Evolutionary conservation across 2,329 filamentous ascomycete genomes (phyloP).

Genomic region (Cryoendolithus antarcticus): DNA sequence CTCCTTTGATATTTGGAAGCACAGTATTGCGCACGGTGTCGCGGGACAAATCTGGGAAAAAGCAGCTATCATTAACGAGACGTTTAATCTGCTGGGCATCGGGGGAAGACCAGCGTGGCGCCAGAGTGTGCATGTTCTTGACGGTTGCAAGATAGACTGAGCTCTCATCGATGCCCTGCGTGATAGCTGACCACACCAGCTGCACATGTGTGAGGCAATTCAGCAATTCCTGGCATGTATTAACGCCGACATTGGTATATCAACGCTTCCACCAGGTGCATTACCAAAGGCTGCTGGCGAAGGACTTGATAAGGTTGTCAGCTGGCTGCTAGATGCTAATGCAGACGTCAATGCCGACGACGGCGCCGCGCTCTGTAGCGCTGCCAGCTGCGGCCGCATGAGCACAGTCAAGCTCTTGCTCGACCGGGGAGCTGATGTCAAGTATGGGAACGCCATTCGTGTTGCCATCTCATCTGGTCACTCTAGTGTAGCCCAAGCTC

Average conservation of each 20-base stretch:
- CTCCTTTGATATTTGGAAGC: constrained; percentile 1
- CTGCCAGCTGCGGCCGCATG: too few relatives aligned
- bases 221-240: constrained; percentile 5
- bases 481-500: too few relatives aligned
- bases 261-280: not conserved
- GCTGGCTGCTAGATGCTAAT: too few relatives aligned
- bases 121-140: constrained; percentile 2
- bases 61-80: not conserved
- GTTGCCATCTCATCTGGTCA: too few relatives aligned
- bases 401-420: too few relatives aligned
- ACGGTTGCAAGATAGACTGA: constrained; percentile 5
- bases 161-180: not conserved
- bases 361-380: too few relatives aligned
- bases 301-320: too few relatives aligned
- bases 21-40: not conserved
- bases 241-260: not conserved
- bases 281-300: too few relatives aligned
- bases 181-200: constrained; percentile 4
- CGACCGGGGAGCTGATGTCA: too few relatives aligned
- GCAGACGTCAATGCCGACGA: too few relatives aligned
- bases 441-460: too few relatives aligned
- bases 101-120: constrained; percentile 1
- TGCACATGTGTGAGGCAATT: constrained; percentile 4
- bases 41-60: constrained; percentile 4
- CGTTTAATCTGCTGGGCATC: constrained; percentile 2